A percentile compares a stretch with the other conserved stretches of the same genome.
These are phyloP conservation scores for Lecanicillium sp. DNA, from an alignment of 2,329 filamentous ascomycete species.

Conservation along the genomic window DNA sequence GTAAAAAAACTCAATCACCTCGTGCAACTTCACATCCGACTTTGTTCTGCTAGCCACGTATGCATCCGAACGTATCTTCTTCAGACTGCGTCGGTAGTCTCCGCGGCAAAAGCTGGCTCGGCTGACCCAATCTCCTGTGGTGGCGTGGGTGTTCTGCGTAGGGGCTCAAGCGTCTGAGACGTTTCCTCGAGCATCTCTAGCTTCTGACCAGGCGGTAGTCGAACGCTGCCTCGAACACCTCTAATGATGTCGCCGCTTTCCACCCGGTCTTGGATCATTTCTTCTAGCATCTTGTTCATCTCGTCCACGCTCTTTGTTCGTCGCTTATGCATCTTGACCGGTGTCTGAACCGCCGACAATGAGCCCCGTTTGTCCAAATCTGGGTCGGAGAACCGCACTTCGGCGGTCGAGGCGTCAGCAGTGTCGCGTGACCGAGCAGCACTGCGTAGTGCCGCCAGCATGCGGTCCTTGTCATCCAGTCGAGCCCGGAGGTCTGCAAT, in stretches of 20 bases:
- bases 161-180: conserved; percentile 27
- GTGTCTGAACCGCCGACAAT: conserved; percentile 15
- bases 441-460: conserved; percentile 78
- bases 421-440: conserved; percentile 80
- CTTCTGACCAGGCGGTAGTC: conserved; percentile 42
- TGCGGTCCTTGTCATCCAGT: conserved; percentile 89
- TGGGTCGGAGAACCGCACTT: conserved; percentile 21
- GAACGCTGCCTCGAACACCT: conserved; percentile 57
- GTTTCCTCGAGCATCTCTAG: conserved; percentile 25
- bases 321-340: conserved; percentile 30
- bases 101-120: conserved; percentile 10
- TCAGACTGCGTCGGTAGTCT: conserved; percentile 18
- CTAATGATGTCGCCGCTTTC: conserved; percentile 66
- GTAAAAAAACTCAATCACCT: no score
- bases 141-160: conserved; percentile 28
- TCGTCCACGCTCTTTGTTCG: conserved; percentile 71
- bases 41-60: conserved; percentile 1
- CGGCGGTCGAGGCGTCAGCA: conserved; percentile 47
- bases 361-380: conserved; percentile 11
- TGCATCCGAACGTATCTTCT: conserved; percentile 8
- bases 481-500: conserved; percentile 84
- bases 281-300: conserved; percentile 87
- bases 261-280: conserved; percentile 89
- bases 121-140: conserved; percentile 10
- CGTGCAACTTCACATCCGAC: no score